A percentile compares a stretch with the other conserved stretches of the same genome.
Evolutionary conservation across 2,329 filamentous ascomycete species (phyloP).

Genomic region (Aquanectria penicillioides): DNA sequence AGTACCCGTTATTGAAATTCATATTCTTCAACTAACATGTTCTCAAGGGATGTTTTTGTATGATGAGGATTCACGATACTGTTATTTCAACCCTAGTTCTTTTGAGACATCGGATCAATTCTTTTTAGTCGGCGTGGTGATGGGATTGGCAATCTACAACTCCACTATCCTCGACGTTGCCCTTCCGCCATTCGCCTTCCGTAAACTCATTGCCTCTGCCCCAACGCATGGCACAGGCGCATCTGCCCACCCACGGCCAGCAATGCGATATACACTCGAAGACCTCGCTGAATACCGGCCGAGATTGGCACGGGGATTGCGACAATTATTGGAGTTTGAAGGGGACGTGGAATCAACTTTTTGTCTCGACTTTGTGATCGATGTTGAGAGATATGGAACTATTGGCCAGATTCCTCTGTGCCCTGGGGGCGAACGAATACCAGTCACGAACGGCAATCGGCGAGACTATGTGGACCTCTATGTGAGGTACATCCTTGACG

Average conservation of each 20-base stretch:
- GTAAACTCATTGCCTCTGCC: slow-evolving; percentile 83
- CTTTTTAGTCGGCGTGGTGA: slow-evolving; percentile 86
- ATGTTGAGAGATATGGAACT: slow-evolving; percentile 81
- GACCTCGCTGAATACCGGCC: slow-evolving; percentile 88
- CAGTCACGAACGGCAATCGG: slow-evolving; percentile 86
- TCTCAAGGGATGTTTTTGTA: slow-evolving; percentile 85
- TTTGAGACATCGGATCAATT: slow-evolving; percentile 94
- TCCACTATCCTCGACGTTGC: slow-evolving; percentile 91
- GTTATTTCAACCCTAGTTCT: slow-evolving; percentile 91
- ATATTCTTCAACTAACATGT: slow-evolving; percentile 18
- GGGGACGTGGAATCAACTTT: slow-evolving; percentile 85
- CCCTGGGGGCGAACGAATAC: slow-evolving; percentile 74
- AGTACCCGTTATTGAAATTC: slow-evolving; percentile 42
- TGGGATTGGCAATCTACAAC: slow-evolving; percentile 94
- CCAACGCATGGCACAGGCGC: slow-evolving; percentile 67
- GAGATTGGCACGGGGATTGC: slow-evolving; percentile 77
- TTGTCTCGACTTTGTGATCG: slow-evolving; percentile 82
- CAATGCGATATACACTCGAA: slow-evolving; percentile 79
- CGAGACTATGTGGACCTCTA: slow-evolving; percentile 90
- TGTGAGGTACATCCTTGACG: slow-evolving; percentile 82
- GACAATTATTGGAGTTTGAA: slow-evolving; percentile 81
- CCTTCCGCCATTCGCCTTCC: slow-evolving; percentile 88
- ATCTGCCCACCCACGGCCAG: slow-evolving; percentile 65
- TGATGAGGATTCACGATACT: slow-evolving; percentile 88
- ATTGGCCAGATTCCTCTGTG: slow-evolving; percentile 75